phyloP scores from a whole-genome alignment of 371 early-diverging fungal species.

The Gilbertella persicaria region DNA sequence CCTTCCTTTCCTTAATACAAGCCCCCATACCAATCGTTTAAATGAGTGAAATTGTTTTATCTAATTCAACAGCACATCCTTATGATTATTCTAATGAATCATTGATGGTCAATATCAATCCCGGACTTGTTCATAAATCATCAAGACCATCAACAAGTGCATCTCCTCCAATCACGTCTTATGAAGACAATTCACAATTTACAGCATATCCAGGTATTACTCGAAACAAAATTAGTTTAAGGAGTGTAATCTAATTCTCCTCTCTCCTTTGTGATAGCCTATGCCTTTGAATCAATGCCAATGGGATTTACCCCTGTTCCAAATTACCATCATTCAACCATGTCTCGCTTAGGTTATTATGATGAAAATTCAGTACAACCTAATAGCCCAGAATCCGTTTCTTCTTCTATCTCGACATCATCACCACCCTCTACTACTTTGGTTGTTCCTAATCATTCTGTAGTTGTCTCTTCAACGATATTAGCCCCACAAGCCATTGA shows the following conservation, averaged over 20 bases:
- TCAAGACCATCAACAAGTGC: constrained; percentile 10
- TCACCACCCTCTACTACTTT: too few species aligned
- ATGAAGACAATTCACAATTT: constrained; percentile 26
- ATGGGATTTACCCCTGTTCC: constrained; percentile 32
- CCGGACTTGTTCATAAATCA: constrained; percentile 37
- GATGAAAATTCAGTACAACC: constrained; percentile 24
- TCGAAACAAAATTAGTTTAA: constrained; percentile 1
- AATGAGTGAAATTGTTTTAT: constrained; percentile 44
- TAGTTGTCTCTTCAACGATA: too few species aligned
- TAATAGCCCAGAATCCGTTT: constrained; percentile 41
- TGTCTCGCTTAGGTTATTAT: constrained; percentile 31
- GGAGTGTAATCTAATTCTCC: neutral
- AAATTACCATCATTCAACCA: constrained; percentile 18
- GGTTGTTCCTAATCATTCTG: too few species aligned
- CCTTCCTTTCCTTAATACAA: constrained; percentile 10
- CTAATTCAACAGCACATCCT: constrained; percentile 25
- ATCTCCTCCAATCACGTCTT: constrained; percentile 15
- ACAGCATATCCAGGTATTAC: constrained; percentile 35
- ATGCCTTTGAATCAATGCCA: constrained; percentile 41
- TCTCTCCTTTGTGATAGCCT: constrained; percentile 22
- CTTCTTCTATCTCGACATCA: too few species aligned
- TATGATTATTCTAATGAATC: constrained; percentile 34
- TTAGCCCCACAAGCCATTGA: constrained; percentile 4
- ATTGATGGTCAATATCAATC: constrained; percentile 37
- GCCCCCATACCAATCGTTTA: constrained; percentile 11